A percentile compares a stretch with the other conserved stretches of the same genome.
Evolutionary conservation across 208 protist genomes (phyloP).

Genomic region (Trichomonas tenax): DNA sequence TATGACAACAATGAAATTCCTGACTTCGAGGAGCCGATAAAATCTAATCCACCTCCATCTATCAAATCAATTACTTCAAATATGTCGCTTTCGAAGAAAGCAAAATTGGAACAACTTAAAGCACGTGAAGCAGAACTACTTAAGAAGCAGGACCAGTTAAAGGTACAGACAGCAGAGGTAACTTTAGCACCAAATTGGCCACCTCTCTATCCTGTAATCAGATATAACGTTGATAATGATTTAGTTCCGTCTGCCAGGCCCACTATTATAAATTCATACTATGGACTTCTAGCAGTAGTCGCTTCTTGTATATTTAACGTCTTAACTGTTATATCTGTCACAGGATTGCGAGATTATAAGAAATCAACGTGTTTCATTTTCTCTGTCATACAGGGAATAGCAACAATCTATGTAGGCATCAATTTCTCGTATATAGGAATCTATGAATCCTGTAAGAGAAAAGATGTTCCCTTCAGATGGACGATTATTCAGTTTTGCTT

Average conservation of each 20-base stretch:
- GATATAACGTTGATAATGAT: not conserved
- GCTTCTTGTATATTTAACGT: not conserved
- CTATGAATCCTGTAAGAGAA: not conserved
- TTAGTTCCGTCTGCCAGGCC: not conserved
- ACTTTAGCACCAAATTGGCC: not conserved
- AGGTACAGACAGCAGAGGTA: not conserved
- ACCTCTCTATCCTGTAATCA: not conserved
- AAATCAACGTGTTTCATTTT: not conserved
- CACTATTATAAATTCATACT: not conserved
- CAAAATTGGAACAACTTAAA: constrained; percentile 8
- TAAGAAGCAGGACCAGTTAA: not conserved
- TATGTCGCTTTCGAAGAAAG: not conserved
- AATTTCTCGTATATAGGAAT: not conserved
- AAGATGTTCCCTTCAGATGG: not conserved
- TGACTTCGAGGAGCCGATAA: not conserved
- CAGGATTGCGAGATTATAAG: not conserved
- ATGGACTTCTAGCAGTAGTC: not conserved
- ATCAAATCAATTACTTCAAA: not conserved
- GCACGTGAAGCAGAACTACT: constrained; percentile 1
- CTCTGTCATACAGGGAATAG: not conserved
- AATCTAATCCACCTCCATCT: not conserved
- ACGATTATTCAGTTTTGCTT: not conserved
- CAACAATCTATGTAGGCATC: not conserved
- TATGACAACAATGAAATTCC: not conserved
- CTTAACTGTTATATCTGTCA: not conserved